Percentiles rank a stretch among this genome's conserved stretches.
These are phyloP conservation scores for Cinnamomum chago DNA, from an alignment of 164 flowering plant species.

Conservation along the genomic window DNA sequence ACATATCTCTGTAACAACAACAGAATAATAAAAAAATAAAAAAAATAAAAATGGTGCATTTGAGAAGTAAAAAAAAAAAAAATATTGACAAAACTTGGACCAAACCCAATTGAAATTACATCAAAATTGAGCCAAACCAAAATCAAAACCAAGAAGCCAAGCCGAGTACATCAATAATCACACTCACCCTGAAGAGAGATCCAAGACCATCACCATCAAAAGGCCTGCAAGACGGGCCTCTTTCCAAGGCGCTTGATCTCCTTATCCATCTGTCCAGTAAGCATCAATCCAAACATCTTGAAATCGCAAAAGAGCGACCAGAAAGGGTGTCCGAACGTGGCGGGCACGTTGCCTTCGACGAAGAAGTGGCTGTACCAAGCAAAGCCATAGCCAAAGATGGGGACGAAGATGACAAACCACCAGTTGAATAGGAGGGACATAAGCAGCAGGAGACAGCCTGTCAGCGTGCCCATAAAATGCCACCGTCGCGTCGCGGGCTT, in stretches of 20 bases:
- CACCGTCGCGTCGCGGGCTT: slow-evolving; percentile 82
- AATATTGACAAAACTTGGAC: neutral
- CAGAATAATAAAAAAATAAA: too few species aligned
- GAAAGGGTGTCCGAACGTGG: slow-evolving; percentile 79
- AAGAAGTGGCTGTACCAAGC: slow-evolving; percentile 98
- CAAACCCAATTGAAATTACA: neutral
- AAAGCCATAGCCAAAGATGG: slow-evolving; percentile 66
- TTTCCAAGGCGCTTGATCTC: slow-evolving; percentile 94
- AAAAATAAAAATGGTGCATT: neutral
- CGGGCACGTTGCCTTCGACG: slow-evolving; percentile 79
- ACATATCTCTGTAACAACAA: neutral
- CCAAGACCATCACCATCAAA: neutral
- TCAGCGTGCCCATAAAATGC: slow-evolving; percentile 80
- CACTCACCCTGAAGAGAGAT: neutral
- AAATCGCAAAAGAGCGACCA: slow-evolving; percentile 86
- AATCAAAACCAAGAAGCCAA: neutral
- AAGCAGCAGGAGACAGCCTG: slow-evolving; percentile 35
- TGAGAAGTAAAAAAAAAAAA: too few species aligned
- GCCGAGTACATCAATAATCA: neutral
- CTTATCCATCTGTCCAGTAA: slow-evolving; percentile 84
- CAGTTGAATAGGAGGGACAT: slow-evolving; percentile 53
- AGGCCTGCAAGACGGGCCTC: slow-evolving; percentile 59
- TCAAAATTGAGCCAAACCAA: neutral
- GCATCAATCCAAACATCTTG: slow-evolving; percentile 95
- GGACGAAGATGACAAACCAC: slow-evolving; percentile 64